These are phyloP conservation scores for Pyracantha coccinea DNA, from an alignment of 331 rosid species.

Conservation along the genomic window DNA sequence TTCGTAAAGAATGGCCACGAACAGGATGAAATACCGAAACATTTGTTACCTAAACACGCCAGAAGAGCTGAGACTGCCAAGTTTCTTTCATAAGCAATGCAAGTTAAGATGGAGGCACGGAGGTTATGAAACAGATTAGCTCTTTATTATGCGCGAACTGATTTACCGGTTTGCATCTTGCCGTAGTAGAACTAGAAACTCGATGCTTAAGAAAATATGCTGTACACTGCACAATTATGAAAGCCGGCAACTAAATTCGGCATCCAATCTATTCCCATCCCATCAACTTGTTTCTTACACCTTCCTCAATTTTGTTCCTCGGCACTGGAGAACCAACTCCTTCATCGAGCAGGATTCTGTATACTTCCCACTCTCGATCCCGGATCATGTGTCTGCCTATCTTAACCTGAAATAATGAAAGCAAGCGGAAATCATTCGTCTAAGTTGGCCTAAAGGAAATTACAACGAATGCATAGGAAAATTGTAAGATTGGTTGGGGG, in stretches of 20 bases:
- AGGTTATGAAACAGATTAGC: background rate
- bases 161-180: background rate
- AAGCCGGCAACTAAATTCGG: background rate
- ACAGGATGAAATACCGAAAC: background rate
- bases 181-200: background rate
- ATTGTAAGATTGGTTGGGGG: background rate
- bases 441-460: background rate
- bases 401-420: constrained; percentile 34
- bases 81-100: background rate
- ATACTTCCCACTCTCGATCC: constrained; percentile 60
- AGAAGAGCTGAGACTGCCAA: background rate
- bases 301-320: constrained; percentile 30
- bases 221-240: constrained; percentile 15
- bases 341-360: constrained; percentile 44
- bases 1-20: background rate
- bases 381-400: constrained; percentile 37
- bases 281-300: constrained; percentile 47
- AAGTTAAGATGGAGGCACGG: background rate
- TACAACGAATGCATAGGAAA: background rate
- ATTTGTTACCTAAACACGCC: background rate
- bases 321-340: constrained; percentile 22
- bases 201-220: constrained; percentile 2
- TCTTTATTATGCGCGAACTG: background rate
- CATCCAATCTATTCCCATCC: constrained; percentile 31
- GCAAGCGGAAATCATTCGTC: background rate